Evolutionary conservation across 2,329 filamentous ascomycete species (phyloP).

Genomic region (Xylariaceae sp.): DNA sequence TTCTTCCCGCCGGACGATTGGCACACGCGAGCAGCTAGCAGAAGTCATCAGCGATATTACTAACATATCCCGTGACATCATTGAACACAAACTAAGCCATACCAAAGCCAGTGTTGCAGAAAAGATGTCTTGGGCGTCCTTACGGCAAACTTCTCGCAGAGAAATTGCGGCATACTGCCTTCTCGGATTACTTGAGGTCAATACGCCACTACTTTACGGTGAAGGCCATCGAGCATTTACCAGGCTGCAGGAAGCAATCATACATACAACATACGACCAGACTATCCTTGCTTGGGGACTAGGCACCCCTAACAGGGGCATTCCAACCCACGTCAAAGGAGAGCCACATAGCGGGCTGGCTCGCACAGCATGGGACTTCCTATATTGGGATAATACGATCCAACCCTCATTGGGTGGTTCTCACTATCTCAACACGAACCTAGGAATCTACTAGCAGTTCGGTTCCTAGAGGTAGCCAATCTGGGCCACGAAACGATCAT

Average conservation of each 20-base stretch:
- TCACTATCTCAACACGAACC: too few species aligned
- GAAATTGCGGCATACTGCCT: constrained; percentile 1
- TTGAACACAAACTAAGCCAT: neutral
- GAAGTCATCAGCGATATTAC: neutral
- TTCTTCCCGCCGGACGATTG: neutral
- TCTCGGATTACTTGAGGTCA: neutral
- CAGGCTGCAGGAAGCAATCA: neutral
- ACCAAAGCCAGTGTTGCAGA: neutral
- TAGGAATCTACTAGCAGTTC: too few species aligned
- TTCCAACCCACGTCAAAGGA: too few species aligned
- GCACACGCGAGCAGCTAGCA: neutral
- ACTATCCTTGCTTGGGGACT: constrained; percentile 1
- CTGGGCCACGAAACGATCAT: too few species aligned
- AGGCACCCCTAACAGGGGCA: too few species aligned
- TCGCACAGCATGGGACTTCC: too few species aligned
- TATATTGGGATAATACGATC: too few species aligned
- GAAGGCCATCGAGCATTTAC: neutral
- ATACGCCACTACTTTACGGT: constrained; percentile 1
- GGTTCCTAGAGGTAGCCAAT: too few species aligned
- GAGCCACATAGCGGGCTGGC: too few species aligned
- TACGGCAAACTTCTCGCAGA: neutral
- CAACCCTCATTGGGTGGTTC: too few species aligned
- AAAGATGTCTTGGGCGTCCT: constrained; percentile 1
- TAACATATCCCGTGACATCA: neutral
- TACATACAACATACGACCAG: neutral